Evolutionary conservation across 257 asterid genomes (phyloP), one percentile per base, ranked within the genome.

Genomic region (Marsdenia floribunda): DNA sequence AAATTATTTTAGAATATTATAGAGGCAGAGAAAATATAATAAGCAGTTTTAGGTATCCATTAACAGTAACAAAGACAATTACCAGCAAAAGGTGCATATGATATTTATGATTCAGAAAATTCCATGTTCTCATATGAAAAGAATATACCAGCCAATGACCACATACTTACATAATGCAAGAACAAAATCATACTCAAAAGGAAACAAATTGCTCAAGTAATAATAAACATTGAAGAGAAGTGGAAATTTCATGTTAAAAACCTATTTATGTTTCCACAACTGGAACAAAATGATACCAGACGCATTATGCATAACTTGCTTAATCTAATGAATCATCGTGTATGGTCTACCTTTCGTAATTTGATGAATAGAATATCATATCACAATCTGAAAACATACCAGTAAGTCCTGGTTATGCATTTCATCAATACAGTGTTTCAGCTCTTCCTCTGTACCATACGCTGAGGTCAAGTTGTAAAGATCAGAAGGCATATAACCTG

Each of bases 401-500:
- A 83, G 73, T 59, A 84, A 80, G 75, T 81, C 86, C 35, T 82
- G 86, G 69, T 78, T 70, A 71, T 82, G 86, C 82, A 82, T 82
- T 73, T 82, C 86, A 66, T 73, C 81, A 55, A 82, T 73, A 73
- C 86, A 82, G 67, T 63, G 1, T 68, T 77, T 82, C 59, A 82
- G 77, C 78, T 82, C 83, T 64, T 82, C 86, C 77, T 33, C 79
- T 6, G 83, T 73, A 66, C 86, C 86, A 71, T 76, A 82, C 40
- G 82, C 83, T 57, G 87, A 81, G 75, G 81, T 84, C 78, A 84
- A 79, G 82, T 84, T 84, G 80, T 84, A 84, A 63, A 84, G 81
- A 75, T 84, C 87, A 68, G 83, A 81, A 70, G 87, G 87, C 87
- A 84, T 81, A 79, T 84, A 84, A 74, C 87, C 87, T 82, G 86